Percentiles rank a stretch among this genome's conserved stretches.
Conservation (phyloP, 1,284 basidiomycete genomes). For the Rhodotorula sp. region DNA sequence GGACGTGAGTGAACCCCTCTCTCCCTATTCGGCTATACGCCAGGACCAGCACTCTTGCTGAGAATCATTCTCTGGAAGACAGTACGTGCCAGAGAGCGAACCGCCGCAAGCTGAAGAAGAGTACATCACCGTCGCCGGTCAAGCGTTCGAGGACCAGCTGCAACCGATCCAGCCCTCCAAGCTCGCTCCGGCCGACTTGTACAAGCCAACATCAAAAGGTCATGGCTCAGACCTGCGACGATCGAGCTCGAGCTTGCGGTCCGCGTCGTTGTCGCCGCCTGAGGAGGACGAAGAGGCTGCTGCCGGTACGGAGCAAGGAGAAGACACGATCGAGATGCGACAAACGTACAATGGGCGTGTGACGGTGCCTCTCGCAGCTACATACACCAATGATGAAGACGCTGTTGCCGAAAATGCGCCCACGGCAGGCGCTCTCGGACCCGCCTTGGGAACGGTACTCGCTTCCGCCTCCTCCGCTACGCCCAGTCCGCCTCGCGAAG, state of each 20-base stretch:
- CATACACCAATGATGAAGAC: constrained; percentile 8
- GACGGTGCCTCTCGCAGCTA: background rate
- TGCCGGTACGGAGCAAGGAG: background rate
- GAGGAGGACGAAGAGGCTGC: background rate
- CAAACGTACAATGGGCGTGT: background rate
- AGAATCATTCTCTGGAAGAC: background rate
- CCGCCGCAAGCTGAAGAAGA: constrained; percentile 31
- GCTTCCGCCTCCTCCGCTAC: too few relatives aligned
- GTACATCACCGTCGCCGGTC: constrained; percentile 28
- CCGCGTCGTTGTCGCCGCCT: background rate
- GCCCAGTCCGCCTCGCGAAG: background rate
- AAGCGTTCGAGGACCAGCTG: constrained; percentile 9
- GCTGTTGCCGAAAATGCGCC: constrained; percentile 5
- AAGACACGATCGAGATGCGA: constrained; percentile 9
- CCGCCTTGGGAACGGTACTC: background rate
- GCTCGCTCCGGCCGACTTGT: background rate
- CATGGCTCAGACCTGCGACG: too few relatives aligned
- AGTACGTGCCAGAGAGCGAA: constrained; percentile 35
- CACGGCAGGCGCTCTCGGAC: background rate
- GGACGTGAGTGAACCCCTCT: constrained; percentile 28
- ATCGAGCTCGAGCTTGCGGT: background rate
- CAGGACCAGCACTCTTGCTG: background rate
- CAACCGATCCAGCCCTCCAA: background rate
- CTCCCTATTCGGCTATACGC: background rate
- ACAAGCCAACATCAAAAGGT: background rate